Conservation (phyloP, 352 stramenopile genomes). For the Plasmopara halstedii region DNA sequence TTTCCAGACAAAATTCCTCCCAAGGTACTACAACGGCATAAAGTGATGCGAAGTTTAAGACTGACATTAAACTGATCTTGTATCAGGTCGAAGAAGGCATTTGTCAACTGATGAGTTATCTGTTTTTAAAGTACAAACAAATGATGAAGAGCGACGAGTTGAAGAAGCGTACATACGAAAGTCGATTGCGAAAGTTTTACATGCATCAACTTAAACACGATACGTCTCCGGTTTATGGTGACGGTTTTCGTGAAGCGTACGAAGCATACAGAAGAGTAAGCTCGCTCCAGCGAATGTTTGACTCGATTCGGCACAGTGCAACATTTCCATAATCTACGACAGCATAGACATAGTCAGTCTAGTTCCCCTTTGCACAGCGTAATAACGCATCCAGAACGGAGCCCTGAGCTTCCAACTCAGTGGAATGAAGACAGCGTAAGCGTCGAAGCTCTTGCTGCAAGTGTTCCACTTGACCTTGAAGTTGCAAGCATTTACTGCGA, state of each 20-base stretch:
- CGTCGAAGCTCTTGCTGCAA: constrained; percentile 20
- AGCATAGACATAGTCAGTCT: not conserved
- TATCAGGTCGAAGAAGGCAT: constrained; percentile 47
- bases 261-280: constrained; percentile 56
- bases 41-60: not conserved
- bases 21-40: constrained; percentile 20
- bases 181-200: constrained; percentile 51
- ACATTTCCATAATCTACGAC: constrained; percentile 38
- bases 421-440: constrained; percentile 20
- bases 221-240: constrained; percentile 48
- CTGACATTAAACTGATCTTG: constrained; percentile 3
- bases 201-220: constrained; percentile 58
- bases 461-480: constrained; percentile 16
- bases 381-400: constrained; percentile 14
- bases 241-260: constrained; percentile 56
- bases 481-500: constrained; percentile 15
- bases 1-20: constrained; percentile 44
- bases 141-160: constrained; percentile 31
- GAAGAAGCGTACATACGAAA: constrained; percentile 32
- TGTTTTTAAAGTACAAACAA: constrained; percentile 70
- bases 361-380: not conserved
- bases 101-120: constrained; percentile 70
- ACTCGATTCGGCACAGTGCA: constrained; percentile 38
- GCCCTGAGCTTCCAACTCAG: constrained; percentile 32
- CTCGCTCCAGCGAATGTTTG: constrained; percentile 60